Conservation (phyloP, 2,329 filamentous ascomycete species). For the Zymoseptoria crescenta region DNA sequence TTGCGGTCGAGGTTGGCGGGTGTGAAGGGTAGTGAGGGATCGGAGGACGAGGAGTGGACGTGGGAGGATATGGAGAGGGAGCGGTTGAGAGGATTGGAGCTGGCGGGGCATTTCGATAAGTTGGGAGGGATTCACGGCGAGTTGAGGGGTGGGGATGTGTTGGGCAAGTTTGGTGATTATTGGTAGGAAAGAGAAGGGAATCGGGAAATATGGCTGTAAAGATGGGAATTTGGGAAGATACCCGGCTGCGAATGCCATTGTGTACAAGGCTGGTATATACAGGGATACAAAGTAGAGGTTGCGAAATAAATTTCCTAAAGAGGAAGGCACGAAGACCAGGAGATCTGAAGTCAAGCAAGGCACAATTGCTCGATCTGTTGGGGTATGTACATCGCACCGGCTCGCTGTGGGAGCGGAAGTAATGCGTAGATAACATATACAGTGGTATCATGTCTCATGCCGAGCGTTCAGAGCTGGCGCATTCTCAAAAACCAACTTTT, state of each 20-base stretch:
- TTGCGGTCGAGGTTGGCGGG: constrained; percentile 22
- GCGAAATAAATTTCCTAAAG: background rate
- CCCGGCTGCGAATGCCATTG: constrained; percentile 4
- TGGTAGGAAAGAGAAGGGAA: constrained; percentile 3
- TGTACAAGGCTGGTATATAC: background rate
- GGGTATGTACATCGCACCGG: background rate
- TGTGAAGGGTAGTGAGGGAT: constrained; percentile 2
- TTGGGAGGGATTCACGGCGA: constrained; percentile 49
- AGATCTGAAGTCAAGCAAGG: background rate
- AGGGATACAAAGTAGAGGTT: background rate
- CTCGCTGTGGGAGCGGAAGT: background rate
- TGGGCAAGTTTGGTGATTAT: constrained; percentile 36
- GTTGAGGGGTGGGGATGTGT: constrained; percentile 38
- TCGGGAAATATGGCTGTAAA: background rate
- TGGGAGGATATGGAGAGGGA: constrained; percentile 55
- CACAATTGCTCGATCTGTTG: background rate
- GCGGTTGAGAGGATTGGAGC: constrained; percentile 45
- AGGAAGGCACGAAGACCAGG: background rate
- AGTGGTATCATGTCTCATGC: background rate
- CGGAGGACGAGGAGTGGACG: constrained; percentile 42
- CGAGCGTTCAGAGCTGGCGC: background rate
- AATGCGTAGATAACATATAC: background rate
- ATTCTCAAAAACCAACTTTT: background rate
- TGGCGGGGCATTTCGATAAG: constrained; percentile 48
- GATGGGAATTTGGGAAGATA: background rate